Conservation (phyloP, 371 early-diverging fungal species). For the Mortierella polycephala region DNA sequence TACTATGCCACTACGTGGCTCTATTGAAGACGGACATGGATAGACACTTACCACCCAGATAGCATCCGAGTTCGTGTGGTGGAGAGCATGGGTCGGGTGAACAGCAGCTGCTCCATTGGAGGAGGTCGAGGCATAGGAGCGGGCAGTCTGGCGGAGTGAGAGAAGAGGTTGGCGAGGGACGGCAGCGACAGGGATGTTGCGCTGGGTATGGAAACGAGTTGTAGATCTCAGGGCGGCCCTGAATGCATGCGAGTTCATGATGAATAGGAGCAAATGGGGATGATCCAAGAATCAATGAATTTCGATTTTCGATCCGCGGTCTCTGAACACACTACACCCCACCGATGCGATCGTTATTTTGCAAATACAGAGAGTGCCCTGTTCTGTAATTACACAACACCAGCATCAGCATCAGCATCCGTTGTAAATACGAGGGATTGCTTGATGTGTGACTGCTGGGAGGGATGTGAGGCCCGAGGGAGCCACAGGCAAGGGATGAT, state of each 20-base stretch:
- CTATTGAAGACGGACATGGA: neutral
- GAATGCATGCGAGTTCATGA: conserved; percentile 42
- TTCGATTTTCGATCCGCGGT: too few species aligned
- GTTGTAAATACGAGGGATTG: too few species aligned
- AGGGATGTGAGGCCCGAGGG: too few species aligned
- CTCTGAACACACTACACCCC: too few species aligned
- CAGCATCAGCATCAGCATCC: too few species aligned
- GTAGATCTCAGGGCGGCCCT: conserved; percentile 44
- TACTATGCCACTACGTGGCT: too few species aligned
- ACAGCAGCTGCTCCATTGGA: conserved; percentile 1
- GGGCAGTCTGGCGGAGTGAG: conserved; percentile 50
- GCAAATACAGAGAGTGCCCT: too few species aligned
- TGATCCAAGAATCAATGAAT: neutral
- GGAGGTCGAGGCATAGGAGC: conserved; percentile 37
- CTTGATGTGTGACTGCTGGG: too few species aligned
- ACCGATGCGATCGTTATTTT: too few species aligned
- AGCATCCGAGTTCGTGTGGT: conserved; percentile 54
- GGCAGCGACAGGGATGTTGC: conserved; percentile 4
- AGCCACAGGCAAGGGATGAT: too few species aligned
- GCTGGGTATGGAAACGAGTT: conserved; percentile 12
- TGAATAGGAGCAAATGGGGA: neutral
- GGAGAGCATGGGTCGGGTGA: conserved; percentile 7
- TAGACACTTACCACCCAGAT: conserved; percentile 58
- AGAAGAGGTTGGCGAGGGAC: conserved; percentile 31
- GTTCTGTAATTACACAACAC: too few species aligned